phyloP scores from a whole-genome alignment of 2,329 filamentous ascomycete genomes.

The Pseudopithomyces maydicus region DNA sequence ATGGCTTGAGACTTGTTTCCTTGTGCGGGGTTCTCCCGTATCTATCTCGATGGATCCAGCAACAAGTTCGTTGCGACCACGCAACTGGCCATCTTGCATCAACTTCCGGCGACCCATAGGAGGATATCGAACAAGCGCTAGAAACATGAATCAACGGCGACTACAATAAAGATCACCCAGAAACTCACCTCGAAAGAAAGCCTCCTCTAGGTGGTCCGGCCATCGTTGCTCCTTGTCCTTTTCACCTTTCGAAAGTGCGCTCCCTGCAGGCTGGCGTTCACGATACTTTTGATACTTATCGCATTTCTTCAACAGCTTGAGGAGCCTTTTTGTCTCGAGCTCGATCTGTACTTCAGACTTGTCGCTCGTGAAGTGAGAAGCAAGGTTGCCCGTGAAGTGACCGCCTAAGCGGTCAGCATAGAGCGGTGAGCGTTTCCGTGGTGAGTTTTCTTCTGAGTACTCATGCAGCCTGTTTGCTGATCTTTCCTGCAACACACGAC shows the following conservation, averaged over 20 bases:
- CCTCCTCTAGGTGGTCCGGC: slow-evolving; percentile 54
- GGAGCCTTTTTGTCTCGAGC: slow-evolving; percentile 34
- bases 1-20: slow-evolving; percentile 69
- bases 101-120: slow-evolving; percentile 64
- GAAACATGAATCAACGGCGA: slow-evolving; percentile 1
- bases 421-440: slow-evolving; percentile 37
- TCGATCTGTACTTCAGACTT: slow-evolving; percentile 36
- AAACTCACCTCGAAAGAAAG: slow-evolving; percentile 54
- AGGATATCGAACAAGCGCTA: slow-evolving; percentile 55
- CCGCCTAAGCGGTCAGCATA: slow-evolving; percentile 27
- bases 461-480: slow-evolving; percentile 49
- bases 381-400: slow-evolving; percentile 33
- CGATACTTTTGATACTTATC: slow-evolving; percentile 55
- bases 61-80: slow-evolving; percentile 67
- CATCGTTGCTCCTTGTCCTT: slow-evolving; percentile 48
- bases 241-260: not conserved
- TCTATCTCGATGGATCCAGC: slow-evolving; percentile 61
- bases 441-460: slow-evolving; percentile 17
- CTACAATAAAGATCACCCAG: not conserved
- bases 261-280: slow-evolving; percentile 43
- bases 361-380: slow-evolving; percentile 28
- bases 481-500: slow-evolving; percentile 48
- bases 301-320: slow-evolving; percentile 36
- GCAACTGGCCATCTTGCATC: slow-evolving; percentile 55
- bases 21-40: slow-evolving; percentile 57